Evolutionary conservation across 192 early-diverging fungal species (phyloP).

Genomic region (Podila epigama): DNA sequence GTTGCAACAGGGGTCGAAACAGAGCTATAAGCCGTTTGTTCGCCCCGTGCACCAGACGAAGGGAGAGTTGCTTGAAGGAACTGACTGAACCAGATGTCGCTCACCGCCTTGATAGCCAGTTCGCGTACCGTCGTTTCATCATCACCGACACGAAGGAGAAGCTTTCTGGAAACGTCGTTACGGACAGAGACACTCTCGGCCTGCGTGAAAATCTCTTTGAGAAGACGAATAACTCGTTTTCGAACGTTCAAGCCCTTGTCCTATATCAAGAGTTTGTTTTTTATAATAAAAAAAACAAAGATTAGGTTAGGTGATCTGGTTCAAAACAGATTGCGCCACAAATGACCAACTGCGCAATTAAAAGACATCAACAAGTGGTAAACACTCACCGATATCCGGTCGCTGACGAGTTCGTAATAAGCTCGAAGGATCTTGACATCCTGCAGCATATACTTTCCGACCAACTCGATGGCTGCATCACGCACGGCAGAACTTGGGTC

Average conservation of each 20-base stretch:
- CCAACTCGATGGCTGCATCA: conserved; percentile 89
- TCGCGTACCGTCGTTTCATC: conserved; percentile 57
- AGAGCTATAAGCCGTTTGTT: background rate
- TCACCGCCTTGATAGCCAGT: conserved; percentile 24
- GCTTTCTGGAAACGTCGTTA: conserved; percentile 74
- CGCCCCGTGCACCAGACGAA: background rate
- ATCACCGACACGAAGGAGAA: conserved; percentile 72
- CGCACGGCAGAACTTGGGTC: conserved; percentile 87
- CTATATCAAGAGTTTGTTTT: conserved; percentile 28
- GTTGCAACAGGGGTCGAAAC: background rate
- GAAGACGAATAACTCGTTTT: conserved; percentile 83
- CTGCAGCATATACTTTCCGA: conserved; percentile 80
- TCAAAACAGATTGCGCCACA: too few species aligned
- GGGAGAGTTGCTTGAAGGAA: conserved; percentile 6
- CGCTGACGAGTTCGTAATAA: conserved; percentile 84
- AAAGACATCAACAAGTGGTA: background rate
- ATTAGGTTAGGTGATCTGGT: background rate
- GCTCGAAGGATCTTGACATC: conserved; percentile 69
- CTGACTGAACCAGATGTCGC: conserved; percentile 26
- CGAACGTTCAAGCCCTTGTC: conserved; percentile 91
- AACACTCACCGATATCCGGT: conserved; percentile 73
- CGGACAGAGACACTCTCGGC: conserved; percentile 54
- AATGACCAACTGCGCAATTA: background rate
- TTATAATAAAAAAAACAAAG: background rate
- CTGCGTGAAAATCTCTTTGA: conserved; percentile 75